Percentiles rank a stretch among this genome's conserved stretches.
Conservation (phyloP, 2,329 filamentous ascomycete species). For the Xylariaceae sp. region DNA sequence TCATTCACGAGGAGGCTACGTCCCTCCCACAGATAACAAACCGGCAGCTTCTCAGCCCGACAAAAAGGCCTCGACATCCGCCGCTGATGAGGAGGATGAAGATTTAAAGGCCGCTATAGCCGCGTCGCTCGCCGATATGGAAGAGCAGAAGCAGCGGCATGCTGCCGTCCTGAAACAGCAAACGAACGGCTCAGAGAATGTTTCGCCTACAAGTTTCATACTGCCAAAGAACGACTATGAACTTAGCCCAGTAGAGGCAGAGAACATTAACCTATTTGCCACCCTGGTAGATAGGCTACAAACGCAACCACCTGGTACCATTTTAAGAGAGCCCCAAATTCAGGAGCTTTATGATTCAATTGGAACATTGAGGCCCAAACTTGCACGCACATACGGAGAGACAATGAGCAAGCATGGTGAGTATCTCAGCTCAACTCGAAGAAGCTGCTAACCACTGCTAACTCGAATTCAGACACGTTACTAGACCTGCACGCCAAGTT, state of each 20-base stretch:
- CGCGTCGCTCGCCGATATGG: slow-evolving; percentile 92
- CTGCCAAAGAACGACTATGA: slow-evolving; percentile 90
- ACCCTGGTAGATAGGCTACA: slow-evolving; percentile 91
- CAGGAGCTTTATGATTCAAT: slow-evolving; percentile 98
- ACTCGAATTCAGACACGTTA: slow-evolving; percentile 64
- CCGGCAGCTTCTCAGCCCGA: slow-evolving; percentile 32
- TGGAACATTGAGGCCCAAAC: slow-evolving; percentile 83
- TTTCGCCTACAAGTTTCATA: slow-evolving; percentile 47
- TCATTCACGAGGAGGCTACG: slow-evolving; percentile 62
- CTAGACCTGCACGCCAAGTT: slow-evolving; percentile 92
- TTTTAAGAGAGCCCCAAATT: slow-evolving; percentile 93
- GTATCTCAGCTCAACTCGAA: slow-evolving; percentile 27
- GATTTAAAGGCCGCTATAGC: slow-evolving; percentile 94
- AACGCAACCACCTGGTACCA: slow-evolving; percentile 91
- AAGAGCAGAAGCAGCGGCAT: slow-evolving; percentile 92
- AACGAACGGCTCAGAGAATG: slow-evolving; percentile 49
- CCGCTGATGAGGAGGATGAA: slow-evolving; percentile 78
- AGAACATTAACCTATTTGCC: slow-evolving; percentile 95
- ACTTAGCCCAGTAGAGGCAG: slow-evolving; percentile 84
- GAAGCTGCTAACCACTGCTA: slow-evolving; percentile 26
- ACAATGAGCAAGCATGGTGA: slow-evolving; percentile 98
- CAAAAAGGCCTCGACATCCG: slow-evolving; percentile 32
- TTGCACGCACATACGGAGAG: slow-evolving; percentile 93
- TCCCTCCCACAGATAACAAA: slow-evolving; percentile 48
- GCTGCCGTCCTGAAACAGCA: slow-evolving; percentile 79